Evolutionary conservation across 805 yeast genomes (phyloP), one percentile per base, ranked within the genome.

Genomic region (Wickerhamiella slavikovae): DNA sequence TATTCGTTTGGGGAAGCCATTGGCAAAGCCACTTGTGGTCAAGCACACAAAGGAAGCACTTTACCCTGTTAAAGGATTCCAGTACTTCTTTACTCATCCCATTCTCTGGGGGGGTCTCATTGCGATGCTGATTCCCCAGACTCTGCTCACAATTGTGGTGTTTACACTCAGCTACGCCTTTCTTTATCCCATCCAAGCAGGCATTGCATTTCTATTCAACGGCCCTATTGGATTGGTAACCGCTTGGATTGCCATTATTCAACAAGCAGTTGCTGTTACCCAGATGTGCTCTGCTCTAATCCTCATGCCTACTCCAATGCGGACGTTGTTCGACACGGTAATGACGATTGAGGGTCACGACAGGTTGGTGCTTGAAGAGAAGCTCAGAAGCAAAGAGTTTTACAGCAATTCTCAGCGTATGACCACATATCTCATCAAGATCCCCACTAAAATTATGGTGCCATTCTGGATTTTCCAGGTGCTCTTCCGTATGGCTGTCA

Each of bases 141-240:
- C 61, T 2, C 19, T 55, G 3, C 43, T 66, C 2, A 52, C 59
- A 12, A 27, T 51, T 2, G 37, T 50, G 0, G 55, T 63, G 1
- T 59, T 55, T 23, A 13, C 48, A 4, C 25, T 54, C 4, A 43
- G 59, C 37, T 57, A 54, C 34, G 28, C 54, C 8, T 38, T 54
- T 11, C 38, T 62, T n/a, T 63, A 55, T 36, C 71, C 71, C 0
- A 38, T 58, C 1, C 55, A 59, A 29, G 60, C 65, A 1, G 43
- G 56, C 6, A 27, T 62, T 4, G 55, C 59, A 6, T 38, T 57
- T 17, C 30, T 63, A 15, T 43, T 64, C 28, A 48, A 59, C 16
- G 71, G 72, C 2, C 73, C 74, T 0, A 41, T 60, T 9, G 72
- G 70, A 1, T 20, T 64, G 2, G 25, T 64, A 10, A 50, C 60